Base-by-base conservation (phyloP, 1,284 basidiomycete genomes). In the Ceratobasidium sp. region DNA sequence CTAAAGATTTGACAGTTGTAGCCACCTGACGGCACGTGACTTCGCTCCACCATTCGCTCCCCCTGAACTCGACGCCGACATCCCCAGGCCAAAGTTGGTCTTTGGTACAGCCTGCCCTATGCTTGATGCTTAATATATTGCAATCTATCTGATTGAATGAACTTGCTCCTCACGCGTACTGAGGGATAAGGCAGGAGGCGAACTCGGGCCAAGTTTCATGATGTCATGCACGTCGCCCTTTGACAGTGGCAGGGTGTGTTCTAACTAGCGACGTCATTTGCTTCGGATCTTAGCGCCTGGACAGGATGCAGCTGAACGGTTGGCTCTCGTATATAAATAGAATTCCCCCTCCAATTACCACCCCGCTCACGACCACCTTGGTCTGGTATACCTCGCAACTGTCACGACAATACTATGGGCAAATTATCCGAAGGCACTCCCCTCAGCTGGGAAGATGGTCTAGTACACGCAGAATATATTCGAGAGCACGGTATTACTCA, bases 391-490 rank as follows among this genome's bases (percentile, higher is more conserved):
- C 5, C 5, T 10, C 23, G 17, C 57, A 59, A 10, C 13, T 13
- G 4, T 33, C 10, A 23, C 12, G 7, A 46, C 68, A 23, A 20
- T 65, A 77, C 7, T 68, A 98, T 99, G 98, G 98, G 98, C 79
- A 91, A 99, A 66, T 87, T 99, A 79, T 94, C 92, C 80, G 92
- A 98, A 77, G 98, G 98, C 79, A 98, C 97, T 3, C 96, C 97
- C 40, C 91, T 99, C 79, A 86, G 90, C 69, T 99, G 98, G 98
- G 90, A 93, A 76, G 93, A 98, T 82, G 93, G 96, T 56, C 94
- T 93, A 85, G 89, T 91, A 79, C 89, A 95, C 82, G 94, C 96
- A 12, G 92, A 96, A 83, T 96, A 98, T 87, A 95, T 99, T 81
- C 90, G 96, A 80, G 86, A 89, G 71, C 96, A 99, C 84, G 98